phyloP scores from a whole-genome alignment of 148 eudicot species.

The Vaccinium vitisidaea region DNA sequence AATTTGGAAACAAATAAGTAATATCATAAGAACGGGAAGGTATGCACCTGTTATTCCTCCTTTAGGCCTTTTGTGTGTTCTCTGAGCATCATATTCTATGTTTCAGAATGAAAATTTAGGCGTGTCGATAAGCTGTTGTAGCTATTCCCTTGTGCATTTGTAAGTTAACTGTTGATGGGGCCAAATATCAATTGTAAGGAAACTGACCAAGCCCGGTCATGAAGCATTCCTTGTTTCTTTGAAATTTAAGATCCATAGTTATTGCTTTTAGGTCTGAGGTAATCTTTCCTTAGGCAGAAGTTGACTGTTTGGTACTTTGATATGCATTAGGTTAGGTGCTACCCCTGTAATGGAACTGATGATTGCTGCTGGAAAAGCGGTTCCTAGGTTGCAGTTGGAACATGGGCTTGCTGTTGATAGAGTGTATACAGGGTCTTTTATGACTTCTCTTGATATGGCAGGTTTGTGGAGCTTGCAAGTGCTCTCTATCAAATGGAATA shows the following conservation, averaged over 20 bases:
- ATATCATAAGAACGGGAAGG: neutral
- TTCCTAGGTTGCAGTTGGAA: slow-evolving; percentile 86
- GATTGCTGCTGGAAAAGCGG: slow-evolving; percentile 94
- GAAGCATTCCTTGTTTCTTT: neutral
- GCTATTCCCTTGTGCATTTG: neutral
- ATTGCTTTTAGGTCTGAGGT: neutral
- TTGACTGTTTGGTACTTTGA: slow-evolving; percentile 14
- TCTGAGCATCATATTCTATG: neutral
- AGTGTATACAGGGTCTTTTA: slow-evolving; percentile 92
- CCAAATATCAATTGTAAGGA: neutral
- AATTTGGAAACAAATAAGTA: neutral
- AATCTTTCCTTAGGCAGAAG: slow-evolving; percentile 10
- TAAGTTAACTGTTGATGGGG: slow-evolving; percentile 1
- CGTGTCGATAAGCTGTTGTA: neutral
- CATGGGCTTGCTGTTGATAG: slow-evolving; percentile 98
- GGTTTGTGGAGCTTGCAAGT: slow-evolving; percentile 40
- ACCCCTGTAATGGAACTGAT: slow-evolving; percentile 91
- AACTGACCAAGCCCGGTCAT: neutral
- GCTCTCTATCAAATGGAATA: slow-evolving; percentile 11
- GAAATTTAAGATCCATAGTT: neutral
- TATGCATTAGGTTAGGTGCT: slow-evolving; percentile 73
- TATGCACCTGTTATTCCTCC: neutral
- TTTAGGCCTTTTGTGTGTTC: neutral
- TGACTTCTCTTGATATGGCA: slow-evolving; percentile 98
- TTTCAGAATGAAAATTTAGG: neutral